These are phyloP conservation scores for Chenopodium formosanum DNA, from an alignment of 148 eudicot genomes.

Conservation along the genomic window DNA sequence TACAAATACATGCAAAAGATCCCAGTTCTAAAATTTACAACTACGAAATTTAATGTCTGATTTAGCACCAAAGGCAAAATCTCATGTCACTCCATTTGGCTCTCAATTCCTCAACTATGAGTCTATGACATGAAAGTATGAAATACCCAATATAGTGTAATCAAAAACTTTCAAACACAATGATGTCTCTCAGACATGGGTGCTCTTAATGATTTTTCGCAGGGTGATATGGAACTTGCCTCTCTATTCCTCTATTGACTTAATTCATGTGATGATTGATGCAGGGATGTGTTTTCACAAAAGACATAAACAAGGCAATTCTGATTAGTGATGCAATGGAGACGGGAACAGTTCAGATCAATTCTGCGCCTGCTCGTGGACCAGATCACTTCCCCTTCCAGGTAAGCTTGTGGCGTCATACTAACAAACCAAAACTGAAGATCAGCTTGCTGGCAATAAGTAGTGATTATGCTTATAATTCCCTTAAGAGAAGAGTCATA, in stretches of 20 bases:
- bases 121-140: not conserved
- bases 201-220: not conserved
- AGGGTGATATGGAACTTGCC: not conserved
- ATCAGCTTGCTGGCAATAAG: not conserved
- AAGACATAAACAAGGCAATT: constrained; percentile 93
- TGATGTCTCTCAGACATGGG: not conserved
- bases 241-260: not conserved
- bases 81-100: not conserved
- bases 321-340: constrained; percentile 98
- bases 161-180: not conserved
- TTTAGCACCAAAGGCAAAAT: not conserved
- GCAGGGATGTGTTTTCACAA: constrained; percentile 92
- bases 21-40: not conserved
- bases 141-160: not conserved
- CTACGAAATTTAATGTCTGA: not conserved
- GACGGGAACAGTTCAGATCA: constrained; percentile 92
- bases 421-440: not conserved
- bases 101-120: not conserved
- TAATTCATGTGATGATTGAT: not conserved
- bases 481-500: not conserved
- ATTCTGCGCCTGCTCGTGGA: constrained; percentile 98
- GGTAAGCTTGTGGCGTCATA: constrained; percentile 34
- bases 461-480: too few species aligned
- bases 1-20: not conserved
- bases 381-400: constrained; percentile 99